These are phyloP conservation scores for Spathaspora sp. DNA, from an alignment of 805 yeast genomes.

Conservation along the genomic window DNA sequence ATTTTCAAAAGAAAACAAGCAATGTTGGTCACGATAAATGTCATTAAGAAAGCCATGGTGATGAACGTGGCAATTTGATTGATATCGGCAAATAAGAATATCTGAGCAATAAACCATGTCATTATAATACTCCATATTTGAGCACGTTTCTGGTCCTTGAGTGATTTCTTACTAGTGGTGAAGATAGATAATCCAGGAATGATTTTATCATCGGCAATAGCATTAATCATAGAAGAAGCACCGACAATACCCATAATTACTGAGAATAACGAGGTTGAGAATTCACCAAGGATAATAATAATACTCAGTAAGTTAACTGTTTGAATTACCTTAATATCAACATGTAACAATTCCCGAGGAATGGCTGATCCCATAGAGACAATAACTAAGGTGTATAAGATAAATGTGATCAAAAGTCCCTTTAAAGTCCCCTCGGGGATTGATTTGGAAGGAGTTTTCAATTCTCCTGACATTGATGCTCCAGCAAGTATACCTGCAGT, in stretches of 20 bases:
- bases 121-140: slow-evolving; percentile 64
- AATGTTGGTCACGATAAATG: slow-evolving; percentile 88
- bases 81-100: slow-evolving; percentile 83
- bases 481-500: slow-evolving; percentile 99
- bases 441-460: slow-evolving; percentile 77
- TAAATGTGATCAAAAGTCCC: slow-evolving; percentile 76
- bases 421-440: slow-evolving; percentile 92
- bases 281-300: slow-evolving; percentile 80
- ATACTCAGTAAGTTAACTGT: slow-evolving; percentile 67
- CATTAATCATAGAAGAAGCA: slow-evolving; percentile 86
- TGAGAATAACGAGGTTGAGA: slow-evolving; percentile 86
- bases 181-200: slow-evolving; percentile 75
- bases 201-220: slow-evolving; percentile 83
- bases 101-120: slow-evolving; percentile 81
- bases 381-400: slow-evolving; percentile 76
- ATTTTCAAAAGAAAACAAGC: slow-evolving; percentile 87
- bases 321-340: slow-evolving; percentile 83
- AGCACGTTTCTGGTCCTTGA: slow-evolving; percentile 42
- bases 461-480: slow-evolving; percentile 96
- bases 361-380: slow-evolving; percentile 74
- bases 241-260: slow-evolving; percentile 95
- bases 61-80: slow-evolving; percentile 93
- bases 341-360: slow-evolving; percentile 72
- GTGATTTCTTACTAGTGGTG: slow-evolving; percentile 35
- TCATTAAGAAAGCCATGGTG: slow-evolving; percentile 96